A percentile compares a stretch with the other conserved stretches of the same genome.
Evolutionary conservation across 2,329 filamentous ascomycete species (phyloP).

Genomic region (Colletotrichum somersetense): DNA sequence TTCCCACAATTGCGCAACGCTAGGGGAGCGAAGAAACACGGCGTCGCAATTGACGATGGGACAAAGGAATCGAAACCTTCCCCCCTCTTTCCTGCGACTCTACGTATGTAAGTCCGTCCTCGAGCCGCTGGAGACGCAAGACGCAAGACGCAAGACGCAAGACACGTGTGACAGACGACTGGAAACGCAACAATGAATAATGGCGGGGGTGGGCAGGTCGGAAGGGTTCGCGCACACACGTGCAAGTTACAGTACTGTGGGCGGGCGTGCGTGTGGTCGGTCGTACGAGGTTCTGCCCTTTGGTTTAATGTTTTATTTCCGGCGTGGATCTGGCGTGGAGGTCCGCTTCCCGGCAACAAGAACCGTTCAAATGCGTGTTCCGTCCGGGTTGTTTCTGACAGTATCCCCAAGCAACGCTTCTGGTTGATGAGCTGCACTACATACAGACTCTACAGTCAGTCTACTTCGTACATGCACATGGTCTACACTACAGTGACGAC

Average conservation of each 20-base stretch:
- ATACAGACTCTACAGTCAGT: too few relatives aligned
- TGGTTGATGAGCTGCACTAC: background rate
- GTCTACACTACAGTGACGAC: background rate
- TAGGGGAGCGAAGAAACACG: constrained; percentile 17
- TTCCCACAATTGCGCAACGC: constrained; percentile 36
- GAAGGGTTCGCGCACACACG: background rate
- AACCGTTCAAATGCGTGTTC: background rate
- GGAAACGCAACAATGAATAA: constrained; percentile 5
- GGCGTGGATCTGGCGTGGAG: background rate
- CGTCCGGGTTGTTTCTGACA: constrained; percentile 14
- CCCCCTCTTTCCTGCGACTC: background rate
- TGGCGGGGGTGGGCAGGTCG: background rate
- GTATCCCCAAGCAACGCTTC: background rate
- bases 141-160: constrained; percentile 8
- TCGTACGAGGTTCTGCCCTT: too few relatives aligned
- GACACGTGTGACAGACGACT: constrained; percentile 4
- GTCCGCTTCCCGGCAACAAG: background rate
- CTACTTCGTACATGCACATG: background rate
- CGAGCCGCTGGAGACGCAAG: constrained; percentile 1
- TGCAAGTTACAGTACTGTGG: background rate
- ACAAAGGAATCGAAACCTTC: background rate
- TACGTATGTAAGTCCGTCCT: background rate
- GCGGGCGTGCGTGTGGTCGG: background rate
- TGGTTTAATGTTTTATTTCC: too few relatives aligned
- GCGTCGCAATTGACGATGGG: constrained; percentile 36